phyloP scores from a whole-genome alignment of 768 basidiomycete species.

The Mycena belliarum region DNA sequence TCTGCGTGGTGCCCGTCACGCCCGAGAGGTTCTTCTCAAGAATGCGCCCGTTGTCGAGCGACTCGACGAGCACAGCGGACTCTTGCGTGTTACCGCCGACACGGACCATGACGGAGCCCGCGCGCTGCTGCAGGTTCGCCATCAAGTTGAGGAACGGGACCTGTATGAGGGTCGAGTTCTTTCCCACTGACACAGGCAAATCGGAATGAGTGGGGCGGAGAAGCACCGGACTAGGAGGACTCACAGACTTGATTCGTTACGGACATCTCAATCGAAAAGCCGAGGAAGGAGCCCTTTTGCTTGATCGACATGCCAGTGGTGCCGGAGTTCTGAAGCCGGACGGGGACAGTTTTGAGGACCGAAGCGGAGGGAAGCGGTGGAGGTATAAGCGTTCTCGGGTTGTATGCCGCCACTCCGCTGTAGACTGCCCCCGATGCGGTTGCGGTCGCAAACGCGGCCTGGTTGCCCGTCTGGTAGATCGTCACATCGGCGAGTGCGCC shows the following conservation, averaged over 20 bases:
- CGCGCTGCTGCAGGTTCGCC: constrained; percentile 64
- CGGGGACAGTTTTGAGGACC: not conserved
- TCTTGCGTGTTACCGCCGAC: constrained; percentile 86
- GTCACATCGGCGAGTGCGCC: not conserved
- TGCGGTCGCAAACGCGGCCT: not conserved
- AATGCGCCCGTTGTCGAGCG: constrained; percentile 40
- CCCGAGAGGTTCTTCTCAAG: constrained; percentile 24
- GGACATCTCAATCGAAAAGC: constrained; percentile 78
- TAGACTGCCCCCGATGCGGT: not conserved
- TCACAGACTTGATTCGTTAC: constrained; percentile 65
- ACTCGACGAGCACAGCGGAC: constrained; percentile 51
- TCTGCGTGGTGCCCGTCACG: constrained; percentile 37
- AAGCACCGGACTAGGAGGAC: constrained; percentile 29
- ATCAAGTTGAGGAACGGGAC: constrained; percentile 79
- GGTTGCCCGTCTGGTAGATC: not conserved
- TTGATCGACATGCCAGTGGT: constrained; percentile 37
- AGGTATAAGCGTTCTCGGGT: not conserved
- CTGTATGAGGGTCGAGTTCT: constrained; percentile 31
- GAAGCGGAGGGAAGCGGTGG: not conserved
- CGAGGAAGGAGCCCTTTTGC: constrained; percentile 45
- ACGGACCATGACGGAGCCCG: constrained; percentile 61
- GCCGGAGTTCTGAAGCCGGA: constrained; percentile 8
- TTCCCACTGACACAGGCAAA: constrained; percentile 26
- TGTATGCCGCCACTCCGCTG: not conserved
- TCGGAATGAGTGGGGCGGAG: constrained; percentile 37